Evolutionary conservation across 768 basidiomycete species (phyloP).

Genomic region (Chiua virens): DNA sequence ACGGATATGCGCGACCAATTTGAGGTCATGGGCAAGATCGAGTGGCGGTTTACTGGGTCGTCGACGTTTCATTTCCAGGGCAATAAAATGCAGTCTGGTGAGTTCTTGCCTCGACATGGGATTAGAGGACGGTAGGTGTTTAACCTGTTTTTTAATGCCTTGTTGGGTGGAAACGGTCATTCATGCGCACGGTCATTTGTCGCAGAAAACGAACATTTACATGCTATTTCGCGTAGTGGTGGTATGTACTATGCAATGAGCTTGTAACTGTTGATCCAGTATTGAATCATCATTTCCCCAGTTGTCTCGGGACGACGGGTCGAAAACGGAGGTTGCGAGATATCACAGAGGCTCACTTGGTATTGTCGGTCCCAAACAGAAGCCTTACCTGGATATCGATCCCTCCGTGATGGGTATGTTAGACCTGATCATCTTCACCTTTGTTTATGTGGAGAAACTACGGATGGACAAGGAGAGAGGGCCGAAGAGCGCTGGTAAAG

Average conservation of each 20-base stretch:
- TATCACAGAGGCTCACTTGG: constrained; percentile 18
- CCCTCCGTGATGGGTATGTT: constrained; percentile 19
- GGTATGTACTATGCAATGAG: constrained; percentile 6
- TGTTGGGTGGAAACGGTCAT: constrained; percentile 23
- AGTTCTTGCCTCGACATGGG: constrained; percentile 22
- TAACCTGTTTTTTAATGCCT: neutral
- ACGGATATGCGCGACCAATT: constrained; percentile 28
- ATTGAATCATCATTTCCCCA: neutral
- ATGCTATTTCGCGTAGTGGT: constrained; percentile 12
- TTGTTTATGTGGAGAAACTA: constrained; percentile 28
- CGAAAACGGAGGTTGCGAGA: constrained; percentile 12
- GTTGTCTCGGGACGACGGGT: constrained; percentile 16
- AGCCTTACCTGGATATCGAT: constrained; percentile 17
- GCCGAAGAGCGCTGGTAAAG: too few relatives aligned
- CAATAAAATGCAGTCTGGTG: constrained; percentile 20
- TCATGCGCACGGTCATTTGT: neutral
- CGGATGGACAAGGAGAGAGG: constrained; percentile 5
- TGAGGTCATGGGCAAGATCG: constrained; percentile 32
- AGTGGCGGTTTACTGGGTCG: constrained; percentile 27
- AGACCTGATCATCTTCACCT: constrained; percentile 24
- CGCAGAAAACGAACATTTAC: constrained; percentile 25
- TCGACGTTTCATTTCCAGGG: constrained; percentile 31
- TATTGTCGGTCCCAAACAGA: constrained; percentile 12
- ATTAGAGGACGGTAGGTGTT: constrained; percentile 12
- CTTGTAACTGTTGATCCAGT: neutral